Base-by-base conservation (phyloP, 2,329 filamentous ascomycete species). In the Talaromyces amestolkiae region DNA sequence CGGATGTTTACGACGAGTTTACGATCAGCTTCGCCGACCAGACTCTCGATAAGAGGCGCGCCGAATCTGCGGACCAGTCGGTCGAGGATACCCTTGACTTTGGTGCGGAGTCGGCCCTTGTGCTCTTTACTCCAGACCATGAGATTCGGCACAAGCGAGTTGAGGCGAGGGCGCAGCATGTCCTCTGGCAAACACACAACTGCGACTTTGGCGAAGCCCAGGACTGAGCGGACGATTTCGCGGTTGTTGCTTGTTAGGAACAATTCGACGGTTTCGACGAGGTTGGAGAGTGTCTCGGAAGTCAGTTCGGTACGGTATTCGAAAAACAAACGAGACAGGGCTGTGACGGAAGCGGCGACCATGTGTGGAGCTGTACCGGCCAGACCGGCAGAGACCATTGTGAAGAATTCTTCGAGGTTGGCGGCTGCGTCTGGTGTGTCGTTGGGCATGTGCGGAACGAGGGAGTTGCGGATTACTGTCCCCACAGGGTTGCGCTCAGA, bases 41-140 rank as follows among this genome's bases (percentile, higher is more conserved):
- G 84, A 69, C 87, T 86, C 78, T 95, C 91, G 13, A 99, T 86
- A 35, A 87, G 79, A 2, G 94, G 90, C 54, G 91, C 90, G 58
- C 95, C 93, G 74, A 97, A 98, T 65, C 94, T 88, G 58, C 94
- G 88, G 24, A 98, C 90, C 85, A 97, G 92, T 61, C 95, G 88
- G 80, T 99, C 95, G 17, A 99, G 82, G 69, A 99, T 98, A 75
- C 97, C 93, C 87, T 97, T 98, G 71, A 99, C 93, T 83, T 98
- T 99, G 59, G 91, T 89, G 73, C 94, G 92, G 82, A 99, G 95
- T 76, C 96, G 93, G 13, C 93, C 93, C 82, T 98, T 98, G 83
- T 99, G 96, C 79, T 99, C 95, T 78, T 97, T 92, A 75, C 91
- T 93, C 94, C 95, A 99, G 49, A 93, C 88, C 84, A 98, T 92